Evolutionary conservation across 352 stramenopile species (phyloP), one percentile per base, ranked within the genome.

Genomic region (Ochromonadaceae sp.): DNA sequence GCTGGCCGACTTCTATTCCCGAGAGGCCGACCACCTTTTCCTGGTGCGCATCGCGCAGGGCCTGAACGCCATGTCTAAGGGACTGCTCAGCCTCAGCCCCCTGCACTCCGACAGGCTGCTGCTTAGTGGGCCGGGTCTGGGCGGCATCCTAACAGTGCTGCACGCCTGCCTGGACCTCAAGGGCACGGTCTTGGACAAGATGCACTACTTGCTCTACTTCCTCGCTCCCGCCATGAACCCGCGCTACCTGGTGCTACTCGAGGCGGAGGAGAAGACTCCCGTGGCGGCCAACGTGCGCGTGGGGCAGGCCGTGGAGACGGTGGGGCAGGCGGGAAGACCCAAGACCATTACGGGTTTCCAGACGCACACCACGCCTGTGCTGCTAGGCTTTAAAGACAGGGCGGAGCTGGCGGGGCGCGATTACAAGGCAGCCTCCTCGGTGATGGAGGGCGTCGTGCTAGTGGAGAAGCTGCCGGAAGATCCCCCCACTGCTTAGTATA

Each of bases 261-360:
- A 97, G 73, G 77, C 80, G 59, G 83, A 98, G 56, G 74, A 98
- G 30, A 88, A 96, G 66, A 91, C 88, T 50, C 78, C 96, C 65
- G 88, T n/a, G n/a, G n/a, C 87, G 35, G 87, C 97, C 31, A 97
- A 88, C 25, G 92, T 98, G n/a, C 90, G 94, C 65, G 92, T 99
- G 26, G 94, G 94, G 59, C 90, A 98, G 77, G 93, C 92, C 53
- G 91, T 99, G 39, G 94, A 99, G 69, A 98, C 94, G 55, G 94
- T 99, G 36, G 94, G 93, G 5, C 92, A 98, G 80, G 93, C 94
- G 9, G 94, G 94, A 73, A 91, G 93, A 36, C 93, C 93, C 15
- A 99, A 98, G 80, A 95, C 91, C 48, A 99, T 99, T 67, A 99
- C 94, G 52, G 94, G 94, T 56, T 99, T 99, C 77, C 94, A 99